Evolutionary conservation across 352 stramenopile genomes (phyloP), one percentile per base, ranked within the genome.

Genomic region (Pythium brachiatum): DNA sequence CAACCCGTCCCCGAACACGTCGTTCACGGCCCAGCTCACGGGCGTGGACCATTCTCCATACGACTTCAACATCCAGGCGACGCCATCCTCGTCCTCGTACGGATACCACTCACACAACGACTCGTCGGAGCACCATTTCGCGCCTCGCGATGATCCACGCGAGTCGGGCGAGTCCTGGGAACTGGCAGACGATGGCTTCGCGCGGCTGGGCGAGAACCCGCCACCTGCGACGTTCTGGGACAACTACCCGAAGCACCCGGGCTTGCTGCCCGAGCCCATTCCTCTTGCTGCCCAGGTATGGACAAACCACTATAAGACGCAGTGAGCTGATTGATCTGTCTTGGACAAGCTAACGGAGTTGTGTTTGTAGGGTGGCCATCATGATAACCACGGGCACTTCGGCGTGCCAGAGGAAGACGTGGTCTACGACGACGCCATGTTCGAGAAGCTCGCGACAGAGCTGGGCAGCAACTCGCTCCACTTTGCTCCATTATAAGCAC

Each of bases 351-450:
- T 12, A 26, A 27, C 41, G 21, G 41, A 26, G 9, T 21, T 36
- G 53, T 23, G n/a, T 47, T 31, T 59, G 0, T 46, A 79, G 72
- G 64, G 50, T n/a, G 59, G 60, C 26, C 69, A 75, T 18, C 66
- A 71, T 39, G 69, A 78, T 68, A 51, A 12, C 47, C 57, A 55
- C 46, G 62, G 57, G 12, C 55, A 69, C 13, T 70, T 65, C 25
- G 44, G 36, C 13, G 62, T 64, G 25, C 58, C 62, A 8, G 72
- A 77, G 43, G 72, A 79, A 36, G 74, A 82, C 32, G 64, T 16
- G 13, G 66, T 69, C 53, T 71, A 78, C 53, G 68, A 78, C 34
- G 74, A 79, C 18, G 69, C 69, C 13, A 79, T 82, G 63, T 78
- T 82, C 27, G 72, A 78, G 44, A 72, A 66, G 27, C 41, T 82